Base-by-base conservation (phyloP, 805 yeast species). In the Kodamaea neixiangensis region DNA sequence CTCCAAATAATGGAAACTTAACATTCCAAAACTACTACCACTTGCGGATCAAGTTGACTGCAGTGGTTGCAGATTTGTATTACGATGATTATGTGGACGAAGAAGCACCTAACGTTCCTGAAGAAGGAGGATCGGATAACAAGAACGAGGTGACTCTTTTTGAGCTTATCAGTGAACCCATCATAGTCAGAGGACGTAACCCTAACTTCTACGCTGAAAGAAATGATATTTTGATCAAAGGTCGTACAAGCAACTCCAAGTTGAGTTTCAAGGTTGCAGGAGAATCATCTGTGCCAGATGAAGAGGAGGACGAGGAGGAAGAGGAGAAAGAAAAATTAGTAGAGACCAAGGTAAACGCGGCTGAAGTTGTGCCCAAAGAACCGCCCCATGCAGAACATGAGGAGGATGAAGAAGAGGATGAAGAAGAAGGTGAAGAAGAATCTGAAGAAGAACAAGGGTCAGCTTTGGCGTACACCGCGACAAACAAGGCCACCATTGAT, bases 101-200 rank as follows among this genome's bases (percentile, higher is more conserved):
- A n/a, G 71, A 65, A 33, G 57, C 58, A 11, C 44, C 49, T 3
- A 18, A 22, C 19, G 52, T 54, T 31, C 52, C 51, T 35, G 59
- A 53, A n/a, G 39, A 48, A 10, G 50, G 59, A 51, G 56, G 57
- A 9, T 22, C 31, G 11, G 31, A 25, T 13, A 25, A 25, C 31
- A 58, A 62, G 29, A 70, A 69, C 49, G 75, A 70, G 50, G 60
- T 69, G 4, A 55, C 57, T 3, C 53, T 70, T 18, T 57, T 59
- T 49, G 75, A 70, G 46, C 55, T 70, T 20, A 55, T 58, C 5
- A 69, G 69, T 52, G 68, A 75, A 31, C 83, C 83, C 1, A 76
- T 82, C 3, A 78, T 79, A 11, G 86, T 82, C 7, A 64, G 87
- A 54, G 87, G 87, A 2, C 63, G 86, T 47, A 82, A 82, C 56